These are phyloP conservation scores for Haberlea rhodopensis DNA, from an alignment of 257 asterid genomes.

Conservation along the genomic window DNA sequence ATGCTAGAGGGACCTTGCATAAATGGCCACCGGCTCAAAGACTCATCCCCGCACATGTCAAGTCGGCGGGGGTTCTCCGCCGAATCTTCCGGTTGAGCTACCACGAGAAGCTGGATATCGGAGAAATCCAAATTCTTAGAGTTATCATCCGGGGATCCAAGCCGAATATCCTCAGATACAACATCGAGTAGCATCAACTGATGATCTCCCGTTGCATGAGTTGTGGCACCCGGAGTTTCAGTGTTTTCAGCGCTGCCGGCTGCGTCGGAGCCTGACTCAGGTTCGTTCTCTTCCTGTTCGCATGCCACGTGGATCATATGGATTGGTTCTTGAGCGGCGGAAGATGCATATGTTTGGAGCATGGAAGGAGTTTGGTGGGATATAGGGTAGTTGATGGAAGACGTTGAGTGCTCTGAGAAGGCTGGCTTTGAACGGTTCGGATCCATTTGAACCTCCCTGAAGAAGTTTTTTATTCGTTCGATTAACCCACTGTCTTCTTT, in stretches of 20 bases:
- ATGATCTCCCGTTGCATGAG: constrained; percentile 2
- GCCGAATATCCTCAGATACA: constrained; percentile 46
- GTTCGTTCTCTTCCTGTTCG: constrained; percentile 15
- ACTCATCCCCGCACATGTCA: constrained; percentile 17
- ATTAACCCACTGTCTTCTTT: constrained; percentile 53
- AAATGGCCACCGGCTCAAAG: constrained; percentile 29
- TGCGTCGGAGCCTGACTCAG: constrained; percentile 28
- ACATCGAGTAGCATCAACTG: constrained; percentile 53
- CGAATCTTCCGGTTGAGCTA: constrained; percentile 15
- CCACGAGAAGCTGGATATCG: constrained; percentile 32
- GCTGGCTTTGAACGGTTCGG: constrained; percentile 54
- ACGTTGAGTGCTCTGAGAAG: constrained; percentile 73
- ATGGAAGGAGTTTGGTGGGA: too few relatives aligned
- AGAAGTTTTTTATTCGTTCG: constrained; percentile 42
- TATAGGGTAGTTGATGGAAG: constrained; percentile 34
- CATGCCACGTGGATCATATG: constrained; percentile 12
- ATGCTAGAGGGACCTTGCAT: constrained; percentile 24
- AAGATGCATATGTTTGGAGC: too few relatives aligned
- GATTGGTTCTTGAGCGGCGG: too few relatives aligned
- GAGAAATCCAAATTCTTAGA: constrained; percentile 48
- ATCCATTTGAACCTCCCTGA: constrained; percentile 31
- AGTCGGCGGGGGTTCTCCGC: constrained; percentile 9
- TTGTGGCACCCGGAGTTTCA: constrained; percentile 12
- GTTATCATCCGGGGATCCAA: constrained; percentile 55
- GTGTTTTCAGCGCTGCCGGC: too few relatives aligned